A percentile compares a stretch with the other conserved stretches of the same genome.
Conservation (phyloP, 2,329 filamentous ascomycete species). For the Ophiostoma pallidulum region DNA sequence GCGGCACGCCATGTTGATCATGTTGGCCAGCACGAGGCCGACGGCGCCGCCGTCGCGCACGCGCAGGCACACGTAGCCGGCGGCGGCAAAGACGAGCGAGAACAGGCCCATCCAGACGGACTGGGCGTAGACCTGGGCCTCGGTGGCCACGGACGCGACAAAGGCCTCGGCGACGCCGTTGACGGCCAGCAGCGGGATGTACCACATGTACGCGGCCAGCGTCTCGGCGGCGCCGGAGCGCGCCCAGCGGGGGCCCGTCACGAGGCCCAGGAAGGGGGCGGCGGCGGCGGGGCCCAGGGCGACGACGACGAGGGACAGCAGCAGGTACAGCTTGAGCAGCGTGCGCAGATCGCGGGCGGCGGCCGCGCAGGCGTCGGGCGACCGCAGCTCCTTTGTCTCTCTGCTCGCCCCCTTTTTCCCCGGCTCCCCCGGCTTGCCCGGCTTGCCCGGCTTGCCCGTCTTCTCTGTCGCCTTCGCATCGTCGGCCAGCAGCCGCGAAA, state of each 20-base stretch:
- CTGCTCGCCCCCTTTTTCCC: background rate
- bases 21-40: conserved; percentile 79
- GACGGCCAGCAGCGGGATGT: conserved; percentile 82
- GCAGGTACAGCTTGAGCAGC: conserved; percentile 62
- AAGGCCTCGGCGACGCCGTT: conserved; percentile 93
- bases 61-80: conserved; percentile 67
- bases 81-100: conserved; percentile 62
- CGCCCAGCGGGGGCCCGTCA: conserved; percentile 72
- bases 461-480: background rate
- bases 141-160: conserved; percentile 74
- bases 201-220: conserved; percentile 77
- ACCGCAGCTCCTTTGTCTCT: background rate
- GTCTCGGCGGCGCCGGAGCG: conserved; percentile 48
- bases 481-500: conserved; percentile 62
- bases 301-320: conserved; percentile 61
- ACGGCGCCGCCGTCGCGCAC: conserved; percentile 60
- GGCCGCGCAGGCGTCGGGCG: conserved; percentile 27
- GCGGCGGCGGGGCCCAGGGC: conserved; percentile 67
- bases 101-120: conserved; percentile 78
- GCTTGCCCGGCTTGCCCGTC: no score
- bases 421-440: no score
- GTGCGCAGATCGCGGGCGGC: conserved; percentile 47
- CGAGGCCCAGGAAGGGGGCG: conserved; percentile 59
- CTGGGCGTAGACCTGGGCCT: conserved; percentile 65
- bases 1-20: conserved; percentile 78